Conservation (phyloP, 2,329 filamentous ascomycete genomes). For the Botrytis porri region DNA sequence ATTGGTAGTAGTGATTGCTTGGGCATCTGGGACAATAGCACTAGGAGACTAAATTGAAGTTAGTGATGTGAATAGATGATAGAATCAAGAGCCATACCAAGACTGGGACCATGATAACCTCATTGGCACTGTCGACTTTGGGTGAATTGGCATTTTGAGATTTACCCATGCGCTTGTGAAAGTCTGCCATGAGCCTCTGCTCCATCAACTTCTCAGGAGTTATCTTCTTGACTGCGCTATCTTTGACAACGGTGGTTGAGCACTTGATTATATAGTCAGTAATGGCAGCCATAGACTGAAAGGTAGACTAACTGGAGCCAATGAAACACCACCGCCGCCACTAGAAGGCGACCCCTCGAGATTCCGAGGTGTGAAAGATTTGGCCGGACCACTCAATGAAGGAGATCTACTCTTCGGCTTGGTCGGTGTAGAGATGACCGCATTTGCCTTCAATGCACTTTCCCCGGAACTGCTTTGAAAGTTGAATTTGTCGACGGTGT, state of each 20-base stretch:
- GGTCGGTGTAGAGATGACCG: background rate
- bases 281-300: background rate
- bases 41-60: background rate
- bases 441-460: background rate
- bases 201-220: background rate
- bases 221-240: background rate
- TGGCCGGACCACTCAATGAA: slow-evolving; percentile 4
- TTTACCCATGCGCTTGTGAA: background rate
- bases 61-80: background rate
- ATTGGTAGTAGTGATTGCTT: background rate
- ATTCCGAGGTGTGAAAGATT: background rate
- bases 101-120: background rate
- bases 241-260: background rate
- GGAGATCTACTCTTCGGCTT: background rate
- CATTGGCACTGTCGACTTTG: background rate
- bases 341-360: background rate
- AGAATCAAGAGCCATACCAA: background rate
- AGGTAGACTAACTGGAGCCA: background rate
- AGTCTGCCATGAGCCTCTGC: background rate
- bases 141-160: background rate
- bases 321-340: background rate
- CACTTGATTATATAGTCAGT: background rate
- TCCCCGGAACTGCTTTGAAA: background rate
- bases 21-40: background rate
- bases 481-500: background rate